A percentile compares a stretch with the other conserved stretches of the same genome.
phyloP scores from a whole-genome alignment of 1,284 basidiomycete genomes.

The Ustilago cynodontis region DNA sequence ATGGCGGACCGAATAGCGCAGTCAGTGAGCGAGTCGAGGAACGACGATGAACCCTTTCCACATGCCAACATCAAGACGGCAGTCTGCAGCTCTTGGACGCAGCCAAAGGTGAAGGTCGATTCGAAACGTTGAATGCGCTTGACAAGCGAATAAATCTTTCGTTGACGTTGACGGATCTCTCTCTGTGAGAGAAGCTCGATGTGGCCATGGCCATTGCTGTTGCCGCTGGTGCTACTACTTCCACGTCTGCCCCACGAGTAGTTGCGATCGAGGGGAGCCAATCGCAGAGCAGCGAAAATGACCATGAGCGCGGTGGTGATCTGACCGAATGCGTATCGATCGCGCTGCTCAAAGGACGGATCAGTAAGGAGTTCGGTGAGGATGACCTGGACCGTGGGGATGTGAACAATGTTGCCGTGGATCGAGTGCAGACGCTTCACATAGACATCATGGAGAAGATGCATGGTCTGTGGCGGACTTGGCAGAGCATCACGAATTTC shows the following conservation, averaged over 20 bases:
- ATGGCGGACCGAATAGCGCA: constrained; percentile 43
- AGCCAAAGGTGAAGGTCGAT: constrained; percentile 24
- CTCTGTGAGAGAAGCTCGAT: constrained; percentile 31
- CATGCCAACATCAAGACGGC: constrained; percentile 35
- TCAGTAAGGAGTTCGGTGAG: constrained; percentile 35
- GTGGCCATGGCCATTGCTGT: background rate
- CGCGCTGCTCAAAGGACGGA: constrained; percentile 28
- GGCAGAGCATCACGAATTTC: constrained; percentile 33
- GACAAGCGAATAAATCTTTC: constrained; percentile 34
- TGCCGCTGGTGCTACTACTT: constrained; percentile 2
- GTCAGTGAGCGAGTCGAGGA: constrained; percentile 33
- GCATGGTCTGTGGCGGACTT: constrained; percentile 15
- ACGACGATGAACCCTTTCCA: constrained; percentile 31
- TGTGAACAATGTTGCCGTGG: constrained; percentile 34
- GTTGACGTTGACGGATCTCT: constrained; percentile 32
- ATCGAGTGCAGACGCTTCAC: constrained; percentile 31
- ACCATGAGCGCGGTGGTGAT: constrained; percentile 44
- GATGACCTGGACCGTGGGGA: constrained; percentile 28
- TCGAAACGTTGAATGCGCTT: constrained; percentile 41
- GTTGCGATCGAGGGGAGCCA: constrained; percentile 32
- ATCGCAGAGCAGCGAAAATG: constrained; percentile 30
- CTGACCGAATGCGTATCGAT: constrained; percentile 27
- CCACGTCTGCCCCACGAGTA: constrained; percentile 19
- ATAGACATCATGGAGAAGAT: constrained; percentile 39
- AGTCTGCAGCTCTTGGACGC: constrained; percentile 34